Evolutionary conservation across 2,329 filamentous ascomycete species (phyloP).

Genomic region (Diaporthe sp.): DNA sequence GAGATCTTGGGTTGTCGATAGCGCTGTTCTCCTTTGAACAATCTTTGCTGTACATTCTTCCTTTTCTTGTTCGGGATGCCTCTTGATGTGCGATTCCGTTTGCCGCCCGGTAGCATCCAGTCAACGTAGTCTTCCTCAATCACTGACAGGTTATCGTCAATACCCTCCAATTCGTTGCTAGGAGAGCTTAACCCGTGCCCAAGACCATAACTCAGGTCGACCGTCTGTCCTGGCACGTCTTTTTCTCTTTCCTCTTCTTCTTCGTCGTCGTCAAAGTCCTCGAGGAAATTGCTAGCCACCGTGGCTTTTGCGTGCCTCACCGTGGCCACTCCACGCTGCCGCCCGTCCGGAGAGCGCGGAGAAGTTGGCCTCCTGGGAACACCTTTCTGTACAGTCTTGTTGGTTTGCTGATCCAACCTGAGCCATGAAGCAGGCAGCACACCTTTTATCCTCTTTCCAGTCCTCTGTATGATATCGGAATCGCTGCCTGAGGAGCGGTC

Average conservation of each 20-base stretch:
- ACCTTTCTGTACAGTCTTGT: slow-evolving; percentile 50
- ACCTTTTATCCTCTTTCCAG: slow-evolving; percentile 66
- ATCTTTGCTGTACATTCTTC: slow-evolving; percentile 47
- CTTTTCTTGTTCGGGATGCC: slow-evolving; percentile 50
- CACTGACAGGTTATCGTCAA: slow-evolving; percentile 49
- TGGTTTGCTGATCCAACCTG: slow-evolving; percentile 67
- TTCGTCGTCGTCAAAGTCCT: slow-evolving; percentile 35
- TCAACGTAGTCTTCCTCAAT: slow-evolving; percentile 69
- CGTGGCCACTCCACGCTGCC: slow-evolving; percentile 54
- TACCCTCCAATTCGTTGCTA: slow-evolving; percentile 33
- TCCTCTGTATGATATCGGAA: slow-evolving; percentile 55
- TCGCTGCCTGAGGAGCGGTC: slow-evolving; percentile 55
- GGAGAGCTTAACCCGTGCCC: neutral
- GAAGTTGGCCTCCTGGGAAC: slow-evolving; percentile 49
- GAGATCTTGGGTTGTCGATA: slow-evolving; percentile 53
- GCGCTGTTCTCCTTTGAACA: slow-evolving; percentile 48
- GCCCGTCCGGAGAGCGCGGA: slow-evolving; percentile 55
- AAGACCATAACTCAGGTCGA: neutral
- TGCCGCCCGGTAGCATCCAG: slow-evolving; percentile 61
- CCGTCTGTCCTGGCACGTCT: neutral
- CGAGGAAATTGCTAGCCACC: slow-evolving; percentile 9
- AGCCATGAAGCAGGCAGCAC: slow-evolving; percentile 79
- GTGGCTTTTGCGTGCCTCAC: slow-evolving; percentile 12
- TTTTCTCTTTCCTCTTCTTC: slow-evolving; percentile 12
- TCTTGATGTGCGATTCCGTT: slow-evolving; percentile 54